Conservation (phyloP, 805 yeast genomes). For the Kregervanrija fluxuum region DNA sequence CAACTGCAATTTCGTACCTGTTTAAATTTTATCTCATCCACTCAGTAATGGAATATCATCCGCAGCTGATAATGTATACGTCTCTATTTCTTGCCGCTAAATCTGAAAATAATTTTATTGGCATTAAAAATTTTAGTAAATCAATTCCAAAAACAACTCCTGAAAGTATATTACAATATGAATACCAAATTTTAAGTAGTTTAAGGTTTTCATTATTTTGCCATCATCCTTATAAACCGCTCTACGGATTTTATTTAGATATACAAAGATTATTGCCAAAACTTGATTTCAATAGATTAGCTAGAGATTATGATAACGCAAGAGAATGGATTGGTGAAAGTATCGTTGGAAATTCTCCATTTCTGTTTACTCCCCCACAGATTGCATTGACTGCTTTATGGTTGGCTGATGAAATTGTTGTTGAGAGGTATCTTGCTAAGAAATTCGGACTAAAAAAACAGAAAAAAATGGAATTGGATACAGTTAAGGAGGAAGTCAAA, state of each 20-base stretch:
- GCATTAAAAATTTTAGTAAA: constrained; percentile 72
- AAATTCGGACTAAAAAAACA: constrained; percentile 40
- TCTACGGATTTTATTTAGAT: constrained; percentile 94
- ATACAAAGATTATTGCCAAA: constrained; percentile 55
- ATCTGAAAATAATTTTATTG: constrained; percentile 83
- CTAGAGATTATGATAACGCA: constrained; percentile 65
- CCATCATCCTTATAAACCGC: constrained; percentile 82
- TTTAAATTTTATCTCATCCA: constrained; percentile 72
- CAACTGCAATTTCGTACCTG: constrained; percentile 81
- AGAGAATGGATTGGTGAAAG: constrained; percentile 58
- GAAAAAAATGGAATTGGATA: constrained; percentile 13
- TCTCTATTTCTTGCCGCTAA: constrained; percentile 89
- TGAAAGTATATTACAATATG: constrained; percentile 64
- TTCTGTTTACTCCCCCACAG: constrained; percentile 87
- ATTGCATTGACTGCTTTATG: constrained; percentile 84
- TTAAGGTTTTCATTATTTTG: constrained; percentile 73
- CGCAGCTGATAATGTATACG: constrained; percentile 71
- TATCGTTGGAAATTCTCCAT: constrained; percentile 69
- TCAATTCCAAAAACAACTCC: constrained; percentile 63
- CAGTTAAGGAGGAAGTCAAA: constrained; percentile 9
- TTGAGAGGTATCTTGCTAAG: constrained; percentile 57
- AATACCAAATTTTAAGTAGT: constrained; percentile 67
- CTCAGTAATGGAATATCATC: constrained; percentile 83
- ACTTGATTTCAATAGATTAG: constrained; percentile 50
- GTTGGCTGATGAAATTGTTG: constrained; percentile 54